Evolutionary conservation across 2,329 filamentous ascomycete genomes (phyloP).

Genomic region (Scedosporium aurantiacum): DNA sequence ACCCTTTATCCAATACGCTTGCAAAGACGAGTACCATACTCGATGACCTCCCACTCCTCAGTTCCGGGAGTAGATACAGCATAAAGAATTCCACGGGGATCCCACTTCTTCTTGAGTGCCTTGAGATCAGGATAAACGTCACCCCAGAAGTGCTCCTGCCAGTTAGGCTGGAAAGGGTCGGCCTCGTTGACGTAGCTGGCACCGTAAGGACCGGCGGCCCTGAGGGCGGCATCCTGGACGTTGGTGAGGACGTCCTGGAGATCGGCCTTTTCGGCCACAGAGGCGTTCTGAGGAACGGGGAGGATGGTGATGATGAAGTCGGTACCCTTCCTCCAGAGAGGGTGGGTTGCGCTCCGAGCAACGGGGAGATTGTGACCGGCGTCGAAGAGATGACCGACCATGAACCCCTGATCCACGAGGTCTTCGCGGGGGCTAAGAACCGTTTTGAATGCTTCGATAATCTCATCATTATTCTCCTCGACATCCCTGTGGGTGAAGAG

Average conservation of each 20-base stretch:
- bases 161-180: conserved; percentile 23
- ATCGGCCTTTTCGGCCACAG: conserved; percentile 29
- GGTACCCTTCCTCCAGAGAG: conserved; percentile 23
- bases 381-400: conserved; percentile 28
- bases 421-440: conserved; percentile 17
- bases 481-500: conserved; percentile 25
- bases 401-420: conserved; percentile 17
- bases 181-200: conserved; percentile 34
- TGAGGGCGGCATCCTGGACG: conserved; percentile 23
- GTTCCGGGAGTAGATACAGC: conserved; percentile 31
- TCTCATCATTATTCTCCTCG: conserved; percentile 20
- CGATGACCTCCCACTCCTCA: conserved; percentile 30
- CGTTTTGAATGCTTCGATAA: conserved; percentile 24
- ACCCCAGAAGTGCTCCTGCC: conserved; percentile 28
- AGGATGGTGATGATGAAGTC: conserved; percentile 24
- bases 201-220: conserved; percentile 23
- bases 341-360: conserved; percentile 27
- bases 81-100: conserved; percentile 30
- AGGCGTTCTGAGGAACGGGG: conserved; percentile 23
- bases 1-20: conserved; percentile 8
- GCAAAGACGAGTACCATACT: conserved; percentile 29
- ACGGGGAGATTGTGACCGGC: conserved; percentile 22
- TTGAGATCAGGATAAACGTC: conserved; percentile 22
- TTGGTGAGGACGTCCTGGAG: conserved; percentile 27
- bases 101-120: conserved; percentile 31